Base-by-base conservation (phyloP, 345 rosid species). In the Eucalyptus lansdowneana region DNA sequence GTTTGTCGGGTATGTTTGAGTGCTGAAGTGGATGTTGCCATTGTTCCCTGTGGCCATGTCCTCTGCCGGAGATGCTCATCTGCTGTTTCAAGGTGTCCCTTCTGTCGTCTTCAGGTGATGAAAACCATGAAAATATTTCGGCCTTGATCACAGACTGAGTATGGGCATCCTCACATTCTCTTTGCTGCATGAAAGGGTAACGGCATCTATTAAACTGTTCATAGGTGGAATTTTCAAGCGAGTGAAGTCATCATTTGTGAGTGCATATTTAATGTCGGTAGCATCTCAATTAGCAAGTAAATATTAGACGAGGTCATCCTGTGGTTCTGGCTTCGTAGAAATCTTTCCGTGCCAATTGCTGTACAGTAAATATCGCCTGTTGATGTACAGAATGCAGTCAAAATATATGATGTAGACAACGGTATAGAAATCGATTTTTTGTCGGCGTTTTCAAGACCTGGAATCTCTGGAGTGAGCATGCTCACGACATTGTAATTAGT, bases 1-100 rank as follows among this genome's bases (percentile, higher is more conserved):
- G 62, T 94, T 50, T 96, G 99, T 90, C 93, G 97, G 90, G 96
- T 97, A 58, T 97, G 98, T 91, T 90, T 94, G 94, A 96, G 80
- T 92, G 93, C 94, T 89, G 99, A 97, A 91, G 98, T 97, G 62
- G 96, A 95, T 69, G 91, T 96, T 91, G 94, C 97, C 14, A 92
- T 97, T 51, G 94, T 93, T 89, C 99, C 99, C 50, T 96, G 99
- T 49, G 99, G 99, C 83, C 99, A 97, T 86, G 99, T 96, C 67
- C 96, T 97, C 90, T 96, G 99, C 90, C 95, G 93, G 34, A 90
- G 92, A 93, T 97, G 99, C 90, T 94, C 96, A 37, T 89, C 98
- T 49, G 96, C 97, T 88, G 98, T 97, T 90, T 94, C 99, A 6
- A 92, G 93, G 91, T 96, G 99, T 86, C 99, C 99, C 24, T 97